A percentile compares a stretch with the other conserved stretches of the same genome.
Evolutionary conservation across 345 rosid species (phyloP).

Genomic region (Boechera stricta): DNA sequence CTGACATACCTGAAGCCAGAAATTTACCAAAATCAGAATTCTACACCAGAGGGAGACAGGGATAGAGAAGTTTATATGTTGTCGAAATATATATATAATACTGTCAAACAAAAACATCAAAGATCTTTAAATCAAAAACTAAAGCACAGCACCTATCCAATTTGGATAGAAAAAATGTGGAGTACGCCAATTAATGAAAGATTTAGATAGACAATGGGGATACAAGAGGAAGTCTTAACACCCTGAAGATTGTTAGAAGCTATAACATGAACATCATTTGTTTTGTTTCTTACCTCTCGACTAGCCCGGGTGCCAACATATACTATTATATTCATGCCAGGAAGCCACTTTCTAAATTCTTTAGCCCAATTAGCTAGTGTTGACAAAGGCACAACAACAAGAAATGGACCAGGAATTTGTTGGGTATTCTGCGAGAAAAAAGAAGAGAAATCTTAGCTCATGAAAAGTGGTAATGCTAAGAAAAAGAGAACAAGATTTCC

Average conservation of each 20-base stretch:
- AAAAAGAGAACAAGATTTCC: slow-evolving; percentile 18
- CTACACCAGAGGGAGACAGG: slow-evolving; percentile 9
- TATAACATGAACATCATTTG: slow-evolving; percentile 7
- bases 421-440: slow-evolving; percentile 71
- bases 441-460: slow-evolving; percentile 23
- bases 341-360: slow-evolving; percentile 99
- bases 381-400: slow-evolving; percentile 97
- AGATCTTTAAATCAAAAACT: background rate
- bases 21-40: slow-evolving; percentile 19
- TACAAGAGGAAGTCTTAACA: slow-evolving; percentile 28
- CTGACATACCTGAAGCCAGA: slow-evolving; percentile 83
- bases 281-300: slow-evolving; percentile 76
- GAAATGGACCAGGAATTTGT: slow-evolving; percentile 97
- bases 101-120: background rate
- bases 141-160: slow-evolving; percentile 9
- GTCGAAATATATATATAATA: background rate
- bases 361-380: slow-evolving; percentile 99
- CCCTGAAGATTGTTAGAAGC: background rate
- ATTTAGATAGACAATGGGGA: slow-evolving; percentile 26
- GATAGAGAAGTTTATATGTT: background rate
- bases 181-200: slow-evolving; percentile 13
- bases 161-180: slow-evolving; percentile 13
- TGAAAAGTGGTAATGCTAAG: slow-evolving; percentile 13
- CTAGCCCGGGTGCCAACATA: slow-evolving; percentile 99
- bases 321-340: slow-evolving; percentile 85